Conservation (phyloP, 1,139 yeast genomes). For the Yamadazyma sp. region DNA sequence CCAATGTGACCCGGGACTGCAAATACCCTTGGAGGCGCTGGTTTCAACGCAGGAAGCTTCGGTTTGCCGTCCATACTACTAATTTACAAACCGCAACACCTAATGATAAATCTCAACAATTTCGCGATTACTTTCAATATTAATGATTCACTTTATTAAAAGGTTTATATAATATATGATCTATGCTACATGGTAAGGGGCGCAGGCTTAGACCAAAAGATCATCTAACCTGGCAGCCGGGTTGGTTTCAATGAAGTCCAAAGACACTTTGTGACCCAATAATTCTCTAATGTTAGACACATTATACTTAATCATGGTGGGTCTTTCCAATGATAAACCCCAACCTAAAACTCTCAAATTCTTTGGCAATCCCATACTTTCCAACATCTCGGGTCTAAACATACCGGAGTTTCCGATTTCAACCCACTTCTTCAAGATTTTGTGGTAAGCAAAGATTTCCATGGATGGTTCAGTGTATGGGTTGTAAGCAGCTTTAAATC, state of each 20-base stretch:
- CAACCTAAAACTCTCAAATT: constrained; percentile 94
- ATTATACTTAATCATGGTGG: constrained; percentile 98
- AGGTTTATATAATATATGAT: too few relatives aligned
- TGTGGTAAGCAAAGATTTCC: constrained; percentile 97
- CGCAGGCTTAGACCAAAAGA: constrained; percentile 30
- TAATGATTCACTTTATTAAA: background rate
- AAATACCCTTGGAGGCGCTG: too few relatives aligned
- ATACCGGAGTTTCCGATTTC: constrained; percentile 99
- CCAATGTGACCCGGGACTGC: too few relatives aligned
- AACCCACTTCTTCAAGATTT: constrained; percentile 94
- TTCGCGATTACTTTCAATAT: background rate
- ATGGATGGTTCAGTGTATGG: constrained; percentile 99
- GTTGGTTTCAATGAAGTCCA: constrained; percentile 91
- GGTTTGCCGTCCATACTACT: too few relatives aligned
- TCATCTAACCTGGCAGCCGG: constrained; percentile 96
- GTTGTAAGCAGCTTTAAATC: constrained; percentile 98
- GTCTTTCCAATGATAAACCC: constrained; percentile 97
- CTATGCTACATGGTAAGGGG: too few relatives aligned
- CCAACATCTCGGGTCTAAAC: constrained; percentile 99
- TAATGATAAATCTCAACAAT: too few relatives aligned
- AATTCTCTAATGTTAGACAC: constrained; percentile 94
- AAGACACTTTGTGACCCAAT: constrained; percentile 89
- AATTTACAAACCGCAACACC: too few relatives aligned
- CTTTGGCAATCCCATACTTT: constrained; percentile 95
- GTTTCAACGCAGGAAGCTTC: too few relatives aligned